Percentiles rank a stretch among this genome's conserved stretches.
These are phyloP conservation scores for Alternaria novae-zelandiae DNA, from an alignment of 2,329 filamentous ascomycete species.

Conservation along the genomic window DNA sequence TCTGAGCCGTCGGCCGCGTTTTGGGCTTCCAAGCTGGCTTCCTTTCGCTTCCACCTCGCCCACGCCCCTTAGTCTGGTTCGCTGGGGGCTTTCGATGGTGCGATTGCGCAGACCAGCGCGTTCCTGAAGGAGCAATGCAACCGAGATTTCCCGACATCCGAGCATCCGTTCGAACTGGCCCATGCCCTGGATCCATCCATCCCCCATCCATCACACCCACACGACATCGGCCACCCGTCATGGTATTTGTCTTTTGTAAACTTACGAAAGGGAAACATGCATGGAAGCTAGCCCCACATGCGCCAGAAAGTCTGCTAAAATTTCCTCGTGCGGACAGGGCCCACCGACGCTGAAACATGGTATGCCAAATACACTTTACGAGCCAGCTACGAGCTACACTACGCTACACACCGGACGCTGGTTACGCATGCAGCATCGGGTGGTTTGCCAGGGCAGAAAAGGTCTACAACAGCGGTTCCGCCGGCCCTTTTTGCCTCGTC, in stretches of 20 bases:
- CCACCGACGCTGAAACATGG: conserved; percentile 10
- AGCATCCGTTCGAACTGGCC: not conserved
- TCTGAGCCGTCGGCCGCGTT: not conserved
- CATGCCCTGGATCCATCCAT: not conserved
- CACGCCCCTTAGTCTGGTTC: conserved; percentile 1
- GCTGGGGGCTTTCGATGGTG: not conserved
- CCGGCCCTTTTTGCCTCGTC: conserved; percentile 5
- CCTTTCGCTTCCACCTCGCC: not conserved
- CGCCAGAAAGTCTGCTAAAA: conserved; percentile 5
- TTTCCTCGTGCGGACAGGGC: not conserved
- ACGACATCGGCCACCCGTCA: not conserved
- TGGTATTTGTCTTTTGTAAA: conserved; percentile 3
- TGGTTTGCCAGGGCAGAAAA: not conserved
- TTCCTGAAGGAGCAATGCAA: conserved; percentile 2
- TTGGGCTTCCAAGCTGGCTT: not conserved
- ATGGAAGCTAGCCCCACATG: conserved; percentile 9
- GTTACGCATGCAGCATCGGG: conserved; percentile 1
- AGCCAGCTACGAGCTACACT: not conserved
- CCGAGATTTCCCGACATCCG: conserved; percentile 13
- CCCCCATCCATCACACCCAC: not conserved
- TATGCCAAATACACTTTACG: conserved; percentile 12
- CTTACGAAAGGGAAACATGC: not conserved
- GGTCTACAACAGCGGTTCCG: conserved; percentile 1
- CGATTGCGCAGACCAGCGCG: not conserved
- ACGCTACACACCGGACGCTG: not conserved